Percentiles rank a stretch among this genome's conserved stretches.
These are phyloP conservation scores for Trichoderma parareesei DNA, from an alignment of 495 filamentous ascomycete genomes.

Conservation along the genomic window DNA sequence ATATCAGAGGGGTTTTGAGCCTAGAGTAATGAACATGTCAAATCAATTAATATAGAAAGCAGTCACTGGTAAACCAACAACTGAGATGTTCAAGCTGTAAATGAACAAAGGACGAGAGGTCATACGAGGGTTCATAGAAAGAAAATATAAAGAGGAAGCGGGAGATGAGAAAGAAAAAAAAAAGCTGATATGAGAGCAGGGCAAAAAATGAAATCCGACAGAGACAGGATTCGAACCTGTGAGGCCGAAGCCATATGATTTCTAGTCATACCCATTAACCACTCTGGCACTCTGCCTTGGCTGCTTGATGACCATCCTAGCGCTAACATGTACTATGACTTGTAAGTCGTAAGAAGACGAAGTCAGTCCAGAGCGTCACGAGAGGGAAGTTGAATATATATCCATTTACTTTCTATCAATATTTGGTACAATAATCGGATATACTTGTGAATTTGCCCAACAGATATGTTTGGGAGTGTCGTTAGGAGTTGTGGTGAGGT, in stretches of 20 bases:
- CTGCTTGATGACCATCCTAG: neutral
- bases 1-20: neutral
- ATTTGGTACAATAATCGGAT: too few species aligned
- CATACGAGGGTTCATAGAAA: too few species aligned
- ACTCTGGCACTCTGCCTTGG: constrained; percentile 5
- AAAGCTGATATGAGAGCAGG: neutral
- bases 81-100: neutral
- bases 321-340: neutral
- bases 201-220: neutral
- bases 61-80: too few species aligned
- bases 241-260: constrained; percentile 10
- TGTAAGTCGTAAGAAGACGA: neutral
- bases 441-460: too few species aligned
- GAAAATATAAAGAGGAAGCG: neutral
- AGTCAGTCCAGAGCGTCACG: too few species aligned
- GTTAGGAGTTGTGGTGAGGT: too few species aligned
- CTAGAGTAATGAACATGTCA: too few species aligned
- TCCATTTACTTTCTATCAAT: too few species aligned
- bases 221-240: constrained; percentile 10
- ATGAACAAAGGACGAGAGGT: neutral
- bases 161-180: neutral
- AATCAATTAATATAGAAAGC: too few species aligned
- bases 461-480: too few species aligned
- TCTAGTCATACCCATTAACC: constrained; percentile 10
- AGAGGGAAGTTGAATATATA: too few species aligned